Evolutionary conservation across 2,329 filamentous ascomycete genomes (phyloP).

Genomic region (Arachnomyces sp.): DNA sequence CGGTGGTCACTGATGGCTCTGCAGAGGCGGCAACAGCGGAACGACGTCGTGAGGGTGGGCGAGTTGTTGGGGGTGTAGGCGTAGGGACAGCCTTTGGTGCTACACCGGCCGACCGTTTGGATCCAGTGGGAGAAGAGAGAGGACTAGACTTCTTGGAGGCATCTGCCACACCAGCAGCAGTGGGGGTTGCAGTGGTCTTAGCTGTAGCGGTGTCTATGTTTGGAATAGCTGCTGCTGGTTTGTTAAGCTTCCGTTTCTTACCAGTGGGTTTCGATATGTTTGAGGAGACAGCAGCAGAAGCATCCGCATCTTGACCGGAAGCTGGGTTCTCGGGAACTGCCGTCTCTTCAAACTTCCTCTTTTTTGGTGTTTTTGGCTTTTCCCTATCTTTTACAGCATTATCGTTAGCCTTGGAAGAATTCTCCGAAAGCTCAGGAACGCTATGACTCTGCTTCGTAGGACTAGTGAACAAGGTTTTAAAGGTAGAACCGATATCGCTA

Average conservation of each 20-base stretch:
- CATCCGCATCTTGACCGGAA: slow-evolving; percentile 17
- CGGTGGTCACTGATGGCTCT: slow-evolving; percentile 11
- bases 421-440: slow-evolving; percentile 17
- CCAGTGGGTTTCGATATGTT: slow-evolving; percentile 22
- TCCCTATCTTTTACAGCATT: slow-evolving; percentile 18
- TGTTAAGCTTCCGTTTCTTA: slow-evolving; percentile 34
- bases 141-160: slow-evolving; percentile 2
- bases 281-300: slow-evolving; percentile 13
- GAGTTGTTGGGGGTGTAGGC: slow-evolving; percentile 8
- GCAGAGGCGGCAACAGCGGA: slow-evolving; percentile 6
- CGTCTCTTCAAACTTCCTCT: slow-evolving; percentile 50
- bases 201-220: slow-evolving; percentile 22
- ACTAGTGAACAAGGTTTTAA: slow-evolving; percentile 29
- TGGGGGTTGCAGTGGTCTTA: slow-evolving; percentile 10
- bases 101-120: slow-evolving; percentile 8
- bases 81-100: slow-evolving; percentile 11
- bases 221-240: slow-evolving; percentile 23
- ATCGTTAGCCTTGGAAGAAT: slow-evolving; percentile 18
- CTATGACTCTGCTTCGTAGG: slow-evolving; percentile 16
- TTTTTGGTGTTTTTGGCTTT: slow-evolving; percentile 30
- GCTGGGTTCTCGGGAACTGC: slow-evolving; percentile 23
- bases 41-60: slow-evolving; percentile 5
- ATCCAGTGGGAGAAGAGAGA: slow-evolving; percentile 9
- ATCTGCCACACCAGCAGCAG: slow-evolving; percentile 8
- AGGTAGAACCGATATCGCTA: slow-evolving; percentile 29